Conservation (phyloP, 441 rosid genomes). For the Jatropha multifida region DNA sequence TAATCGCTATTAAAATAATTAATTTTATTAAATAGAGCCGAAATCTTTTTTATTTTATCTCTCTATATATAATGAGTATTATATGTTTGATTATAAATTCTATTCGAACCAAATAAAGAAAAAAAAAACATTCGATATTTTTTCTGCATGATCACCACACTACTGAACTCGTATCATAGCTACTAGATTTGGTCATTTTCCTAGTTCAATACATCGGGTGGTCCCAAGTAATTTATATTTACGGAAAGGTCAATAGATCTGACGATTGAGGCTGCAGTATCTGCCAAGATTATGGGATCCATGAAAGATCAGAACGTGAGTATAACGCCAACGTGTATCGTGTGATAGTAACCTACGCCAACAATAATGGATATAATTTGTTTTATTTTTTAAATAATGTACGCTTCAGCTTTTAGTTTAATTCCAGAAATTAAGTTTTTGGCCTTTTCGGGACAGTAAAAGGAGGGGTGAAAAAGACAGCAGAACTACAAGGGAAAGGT, state of each 20-base stretch:
- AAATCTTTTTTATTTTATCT: too few species aligned
- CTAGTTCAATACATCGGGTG: background rate
- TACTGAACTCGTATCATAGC: too few species aligned
- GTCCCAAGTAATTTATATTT: background rate
- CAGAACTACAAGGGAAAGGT: conserved; percentile 19
- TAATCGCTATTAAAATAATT: too few species aligned
- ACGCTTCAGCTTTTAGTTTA: background rate
- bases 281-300: conserved; percentile 2
- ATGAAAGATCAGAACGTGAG: background rate
- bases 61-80: too few species aligned
- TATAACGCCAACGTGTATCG: background rate
- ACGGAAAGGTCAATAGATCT: conserved; percentile 20
- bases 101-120: too few species aligned
- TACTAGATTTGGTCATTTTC: too few species aligned
- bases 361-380: background rate
- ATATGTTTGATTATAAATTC: too few species aligned
- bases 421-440: background rate
- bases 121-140: too few species aligned
- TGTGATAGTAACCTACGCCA: background rate
- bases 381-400: too few species aligned
- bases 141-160: too few species aligned
- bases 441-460: background rate
- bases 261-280: conserved; percentile 23
- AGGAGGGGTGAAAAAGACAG: conserved; percentile 3
- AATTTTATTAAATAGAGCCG: too few species aligned